Base-by-base conservation (phyloP, 805 yeast species). In the Hanseniaspora hatyaiensis region DNA sequence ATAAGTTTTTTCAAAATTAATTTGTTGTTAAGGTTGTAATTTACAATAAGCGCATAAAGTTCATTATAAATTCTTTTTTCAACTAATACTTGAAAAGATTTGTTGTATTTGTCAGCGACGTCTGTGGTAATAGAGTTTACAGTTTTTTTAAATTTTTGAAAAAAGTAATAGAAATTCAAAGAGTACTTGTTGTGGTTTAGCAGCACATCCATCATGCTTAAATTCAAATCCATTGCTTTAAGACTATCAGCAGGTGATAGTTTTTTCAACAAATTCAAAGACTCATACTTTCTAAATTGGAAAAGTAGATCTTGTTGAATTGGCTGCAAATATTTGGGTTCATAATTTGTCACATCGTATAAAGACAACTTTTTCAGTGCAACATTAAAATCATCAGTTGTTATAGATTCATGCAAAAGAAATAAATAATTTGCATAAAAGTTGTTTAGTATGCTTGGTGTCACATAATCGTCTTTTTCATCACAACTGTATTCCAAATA, bases 391-490 rank as follows among this genome's bases (percentile, higher is more conserved):
- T 18, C 22, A 15, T 18, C 20, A 2, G 23, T 16, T 20, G 23
- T n/a, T n/a, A 8, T 23, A 18, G 37, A 26, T 8, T 26, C 29
- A 8, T 6, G 30, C 1, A 36, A 2, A 20, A 12, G 31, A 2
- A 13, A 8, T 5, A 79, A 64, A 44, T 71, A 73, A 51, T 96
- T 69, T 28, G 87, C 54, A 2, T 82, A 66, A 1, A 80, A 70
- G 53, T 86, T 95, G 36, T 82, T 76, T 53, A 77, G 82, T 0
- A 87, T 87, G 1, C 81, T 62, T 51, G 80, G 89, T 0, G 97
- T 96, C 0, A 81, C 88, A 53, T 74, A 75, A 53, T 89, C 95
- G 49, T 78, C 85, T 8, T 72, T 69, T 49, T 73, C 78, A 33
- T 67, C 59, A 4, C 75, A 66, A 32, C 89, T 78, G 33, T 65